Evolutionary conservation across 345 rosid species (phyloP).

Genomic region (Ceriops zippeliana): DNA sequence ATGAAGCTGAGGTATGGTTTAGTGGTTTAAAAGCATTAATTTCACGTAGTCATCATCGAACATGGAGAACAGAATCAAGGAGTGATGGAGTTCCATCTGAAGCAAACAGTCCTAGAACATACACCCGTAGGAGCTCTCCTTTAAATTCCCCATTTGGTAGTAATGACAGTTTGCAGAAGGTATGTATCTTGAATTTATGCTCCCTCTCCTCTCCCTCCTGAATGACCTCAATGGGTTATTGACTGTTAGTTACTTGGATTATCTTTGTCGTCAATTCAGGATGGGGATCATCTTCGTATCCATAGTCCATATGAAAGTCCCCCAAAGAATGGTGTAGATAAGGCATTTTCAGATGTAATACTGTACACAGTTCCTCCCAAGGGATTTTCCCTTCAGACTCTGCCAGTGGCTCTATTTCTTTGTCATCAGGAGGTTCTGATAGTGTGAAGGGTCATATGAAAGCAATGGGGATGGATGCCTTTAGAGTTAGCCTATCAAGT

Average conservation of each 20-base stretch:
- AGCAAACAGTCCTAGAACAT: conserved; percentile 86
- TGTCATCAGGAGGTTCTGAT: conserved; percentile 96
- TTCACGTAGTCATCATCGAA: conserved; percentile 55
- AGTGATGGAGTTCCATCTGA: conserved; percentile 71
- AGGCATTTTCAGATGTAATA: conserved; percentile 80
- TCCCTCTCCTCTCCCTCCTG: conserved; percentile 10
- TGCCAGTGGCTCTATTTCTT: conserved; percentile 78
- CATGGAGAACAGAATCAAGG: conserved; percentile 66
- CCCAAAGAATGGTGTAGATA: conserved; percentile 82
- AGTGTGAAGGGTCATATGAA: conserved; percentile 84
- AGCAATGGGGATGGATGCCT: conserved; percentile 68
- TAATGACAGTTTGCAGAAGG: conserved; percentile 88
- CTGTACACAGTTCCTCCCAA: conserved; percentile 79
- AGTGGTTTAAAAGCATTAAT: conserved; percentile 75
- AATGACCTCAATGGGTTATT: background rate
- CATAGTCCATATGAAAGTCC: conserved; percentile 96
- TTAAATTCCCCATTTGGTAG: conserved; percentile 77
- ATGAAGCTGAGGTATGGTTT: conserved; percentile 84
- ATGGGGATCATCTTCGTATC: conserved; percentile 65
- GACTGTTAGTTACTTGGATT: conserved; percentile 12
- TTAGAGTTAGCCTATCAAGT: conserved; percentile 96
- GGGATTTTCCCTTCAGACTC: conserved; percentile 81
- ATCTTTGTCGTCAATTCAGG: conserved; percentile 44
- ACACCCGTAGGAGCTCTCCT: conserved; percentile 91
- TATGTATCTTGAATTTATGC: conserved; percentile 25